Evolutionary conservation across 2,329 filamentous ascomycete genomes (phyloP), one percentile per base, ranked within the genome.

Genomic region (Hypoxylon sp.): DNA sequence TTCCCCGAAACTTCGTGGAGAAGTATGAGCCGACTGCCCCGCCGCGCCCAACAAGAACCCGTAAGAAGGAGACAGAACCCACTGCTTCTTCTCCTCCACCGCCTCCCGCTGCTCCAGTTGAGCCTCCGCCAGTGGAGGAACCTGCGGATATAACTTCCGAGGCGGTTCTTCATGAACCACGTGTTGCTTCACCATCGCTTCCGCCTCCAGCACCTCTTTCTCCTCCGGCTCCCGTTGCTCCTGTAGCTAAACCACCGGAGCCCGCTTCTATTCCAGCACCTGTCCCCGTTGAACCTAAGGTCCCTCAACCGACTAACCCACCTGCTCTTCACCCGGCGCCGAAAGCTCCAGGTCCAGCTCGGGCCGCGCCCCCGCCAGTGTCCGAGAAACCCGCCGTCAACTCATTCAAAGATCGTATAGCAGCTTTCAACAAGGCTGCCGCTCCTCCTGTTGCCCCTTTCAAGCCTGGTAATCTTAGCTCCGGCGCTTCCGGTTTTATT

Each of bases 1-100:
- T 98, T 80, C 95, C 94, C 56, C 91, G 92, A 79, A 99, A 98
- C 82, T 99, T 99, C 78, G 96, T 99, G 76, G 96, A 99, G 81
- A 93, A 91, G 82, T 97, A 93, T 81, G 95, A 98, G 79, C 96
- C 96, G 38, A 91, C 90, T 62, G 91, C 95, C 70, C 96, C 96
- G 66, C 93, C 94, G 66, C 90, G 96, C 65, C 96, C 96, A 63
- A 87, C 88, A 69, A 90, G 96, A 75, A 84, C 88, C 14, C 90
- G 93, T 57, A 94, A 91, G 83, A 92, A 89, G 77, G 89, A 91
- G 38, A 64, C 78, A 23, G 80, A 82, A 49, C 69, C 75, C 58
- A 74, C 77, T 68, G 71, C 77, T 64, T 75, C 81, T 63, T 75
- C 79, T 52, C 78, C 80, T 68, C 78, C 77, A 57, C 76, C 78